Evolutionary conservation across 306 rosid genomes (phyloP), one percentile per base, ranked within the genome.

Genomic region (Carpinus fangiana): DNA sequence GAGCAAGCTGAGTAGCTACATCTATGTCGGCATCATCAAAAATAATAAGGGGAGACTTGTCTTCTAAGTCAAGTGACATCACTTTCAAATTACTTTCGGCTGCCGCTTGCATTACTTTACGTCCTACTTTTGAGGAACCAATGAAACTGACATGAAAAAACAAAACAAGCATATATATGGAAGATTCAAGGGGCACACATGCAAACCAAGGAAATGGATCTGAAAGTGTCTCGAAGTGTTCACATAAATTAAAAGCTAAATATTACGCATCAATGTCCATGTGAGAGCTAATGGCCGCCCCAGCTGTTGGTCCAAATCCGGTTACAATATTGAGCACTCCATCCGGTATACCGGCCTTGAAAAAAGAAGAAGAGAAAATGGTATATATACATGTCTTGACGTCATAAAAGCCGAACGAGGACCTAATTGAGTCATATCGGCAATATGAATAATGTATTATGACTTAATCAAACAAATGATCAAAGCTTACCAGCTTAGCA

Each of bases 41-140:
- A 17, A 92, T 78, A 7, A 94, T 5, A 26, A 94, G 74, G 12
- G 98, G 98, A 26, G 98, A 94, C 78, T 94, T 94, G 75, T 97
- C 98, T 76, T 97, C 97, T 86, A 94, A 82, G 77, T 94, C 98
- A 59, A 94, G 91, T 46, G 94, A 90, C 26, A 94, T 89, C 26
- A 82, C 73, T 81, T 94, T 94, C 84, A 94, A 78, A 75, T 94
- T 94, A 79, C 98, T 94, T 52, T 4, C 78, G 43, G 96, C 96
- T 47, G 98, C 96, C 2, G 96, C 96, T 76, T 84, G 74, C 98
- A 93, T 93, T 65, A 93, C 65, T 81, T 84, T 80, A 0, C 97
- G 89, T 8, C 97, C 98, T 36, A 89, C 89, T 36, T 89, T 88
- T 0, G 97, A 88, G 21, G 98, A 94, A 34, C 98, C 97, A 3